These are phyloP conservation scores for Remersonia thermophila DNA, from an alignment of 2,329 filamentous ascomycete species.

Conservation along the genomic window DNA sequence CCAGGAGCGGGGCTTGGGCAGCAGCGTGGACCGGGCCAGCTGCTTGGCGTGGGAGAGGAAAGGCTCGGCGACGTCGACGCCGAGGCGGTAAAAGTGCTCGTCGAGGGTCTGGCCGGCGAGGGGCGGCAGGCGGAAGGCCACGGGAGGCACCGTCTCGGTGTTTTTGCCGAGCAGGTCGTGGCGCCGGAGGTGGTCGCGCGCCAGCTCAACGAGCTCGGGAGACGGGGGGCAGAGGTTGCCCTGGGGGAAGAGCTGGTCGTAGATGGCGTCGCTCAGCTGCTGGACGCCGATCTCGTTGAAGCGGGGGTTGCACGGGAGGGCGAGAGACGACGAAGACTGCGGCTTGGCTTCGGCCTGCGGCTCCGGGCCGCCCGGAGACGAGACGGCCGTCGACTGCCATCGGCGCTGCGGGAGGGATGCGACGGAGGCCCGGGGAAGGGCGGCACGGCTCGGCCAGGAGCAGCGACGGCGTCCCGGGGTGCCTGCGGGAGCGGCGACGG, in stretches of 20 bases:
- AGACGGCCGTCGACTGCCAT: conserved; percentile 10
- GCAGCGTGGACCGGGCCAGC: conserved; percentile 52
- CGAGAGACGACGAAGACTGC: conserved; percentile 18
- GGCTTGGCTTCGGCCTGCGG: conserved; percentile 12
- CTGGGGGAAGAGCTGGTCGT: conserved; percentile 67
- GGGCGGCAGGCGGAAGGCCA: conserved; percentile 73
- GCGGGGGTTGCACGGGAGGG: conserved; percentile 47
- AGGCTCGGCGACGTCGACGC: conserved; percentile 75
- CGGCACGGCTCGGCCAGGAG: conserved; percentile 15
- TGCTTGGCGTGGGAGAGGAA: conserved; percentile 64
- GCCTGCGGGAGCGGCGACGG: too few relatives aligned
- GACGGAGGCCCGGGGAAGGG: conserved; percentile 18
- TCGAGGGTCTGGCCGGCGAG: conserved; percentile 74
- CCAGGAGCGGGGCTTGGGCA: conserved; percentile 59
- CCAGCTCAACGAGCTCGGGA: conserved; percentile 62
- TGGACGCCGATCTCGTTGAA: conserved; percentile 93
- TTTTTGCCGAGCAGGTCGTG: conserved; percentile 89
- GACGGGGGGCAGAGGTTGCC: conserved; percentile 41
- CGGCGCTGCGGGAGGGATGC: conserved; percentile 11
- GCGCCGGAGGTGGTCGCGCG: conserved; percentile 67
- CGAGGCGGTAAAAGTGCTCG: conserved; percentile 86
- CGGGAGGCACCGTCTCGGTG: conserved; percentile 60
- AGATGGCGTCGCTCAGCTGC: conserved; percentile 75
- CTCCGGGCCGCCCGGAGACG: background rate
- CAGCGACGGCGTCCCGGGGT: too few relatives aligned